Evolutionary conservation across 2,329 filamentous ascomycete genomes (phyloP).

Genomic region (Colletotrichum cuscutae): DNA sequence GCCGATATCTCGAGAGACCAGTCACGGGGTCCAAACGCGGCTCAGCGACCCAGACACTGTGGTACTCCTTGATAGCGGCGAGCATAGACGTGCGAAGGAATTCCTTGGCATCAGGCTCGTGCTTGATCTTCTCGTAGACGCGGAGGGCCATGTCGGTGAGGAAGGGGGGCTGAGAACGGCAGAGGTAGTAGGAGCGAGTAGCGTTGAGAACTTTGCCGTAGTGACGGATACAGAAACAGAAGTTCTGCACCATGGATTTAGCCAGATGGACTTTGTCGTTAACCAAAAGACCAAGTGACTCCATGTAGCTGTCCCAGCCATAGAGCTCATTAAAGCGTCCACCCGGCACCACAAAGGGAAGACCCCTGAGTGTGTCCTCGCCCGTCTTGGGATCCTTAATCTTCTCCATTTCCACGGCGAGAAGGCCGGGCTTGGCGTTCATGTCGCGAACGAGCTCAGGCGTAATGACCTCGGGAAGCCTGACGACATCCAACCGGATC

Average conservation of each 20-base stretch:
- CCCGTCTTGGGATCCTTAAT: constrained; percentile 73
- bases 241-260: constrained; percentile 95
- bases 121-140: constrained; percentile 92
- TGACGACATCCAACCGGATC: constrained; percentile 86
- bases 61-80: constrained; percentile 96
- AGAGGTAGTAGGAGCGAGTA: constrained; percentile 94
- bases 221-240: constrained; percentile 97
- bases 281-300: constrained; percentile 87
- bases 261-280: constrained; percentile 88
- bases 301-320: constrained; percentile 99
- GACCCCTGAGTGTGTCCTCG: constrained; percentile 76
- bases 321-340: constrained; percentile 98
- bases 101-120: constrained; percentile 81
- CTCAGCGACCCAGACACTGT: constrained; percentile 85
- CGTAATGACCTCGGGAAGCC: constrained; percentile 81
- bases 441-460: constrained; percentile 84
- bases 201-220: constrained; percentile 99
- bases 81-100: constrained; percentile 84
- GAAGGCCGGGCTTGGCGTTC: constrained; percentile 86
- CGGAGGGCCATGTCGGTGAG: constrained; percentile 96
- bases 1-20: constrained; percentile 85
- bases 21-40: constrained; percentile 82
- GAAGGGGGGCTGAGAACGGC: constrained; percentile 94
- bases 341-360: constrained; percentile 97
- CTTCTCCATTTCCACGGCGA: constrained; percentile 91